These are phyloP conservation scores for Pseudocercospora vitis DNA, from an alignment of 2,329 filamentous ascomycete genomes.

Conservation along the genomic window DNA sequence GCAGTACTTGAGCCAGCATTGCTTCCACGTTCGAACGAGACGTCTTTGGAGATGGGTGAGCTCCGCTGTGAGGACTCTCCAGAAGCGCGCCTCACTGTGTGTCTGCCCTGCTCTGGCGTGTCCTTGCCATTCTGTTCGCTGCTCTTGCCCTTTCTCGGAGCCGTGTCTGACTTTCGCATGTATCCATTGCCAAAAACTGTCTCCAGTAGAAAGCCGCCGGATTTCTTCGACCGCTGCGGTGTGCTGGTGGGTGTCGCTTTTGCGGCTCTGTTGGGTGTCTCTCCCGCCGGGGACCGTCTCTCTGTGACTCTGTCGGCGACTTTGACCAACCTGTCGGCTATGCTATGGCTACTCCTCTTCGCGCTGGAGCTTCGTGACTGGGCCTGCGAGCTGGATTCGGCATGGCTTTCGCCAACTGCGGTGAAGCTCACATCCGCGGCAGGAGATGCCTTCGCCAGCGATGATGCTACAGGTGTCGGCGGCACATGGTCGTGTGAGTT, in stretches of 20 bases:
- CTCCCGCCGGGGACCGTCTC: constrained; percentile 9
- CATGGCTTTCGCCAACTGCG: constrained; percentile 25
- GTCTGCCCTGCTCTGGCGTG: constrained; percentile 24
- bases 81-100: constrained; percentile 21
- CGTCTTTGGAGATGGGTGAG: constrained; percentile 33
- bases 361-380: constrained; percentile 29
- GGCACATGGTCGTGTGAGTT: constrained; percentile 12
- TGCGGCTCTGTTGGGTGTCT: constrained; percentile 10
- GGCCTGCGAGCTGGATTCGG: constrained; percentile 31
- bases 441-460: constrained; percentile 18
- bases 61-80: constrained; percentile 31
- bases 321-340: constrained; percentile 13
- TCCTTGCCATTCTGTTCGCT: constrained; percentile 27
- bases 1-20: constrained; percentile 12
- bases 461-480: constrained; percentile 16
- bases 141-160: constrained; percentile 17
- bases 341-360: constrained; percentile 19
- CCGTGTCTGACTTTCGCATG: background rate
- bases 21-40: constrained; percentile 20
- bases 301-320: background rate
- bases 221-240: constrained; percentile 30
- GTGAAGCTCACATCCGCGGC: constrained; percentile 33
- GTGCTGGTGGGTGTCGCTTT: constrained; percentile 16
- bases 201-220: constrained; percentile 44
- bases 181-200: constrained; percentile 29